Evolutionary conservation across 2,329 filamentous ascomycete species (phyloP).

Genomic region (Fusarium mundagurra): DNA sequence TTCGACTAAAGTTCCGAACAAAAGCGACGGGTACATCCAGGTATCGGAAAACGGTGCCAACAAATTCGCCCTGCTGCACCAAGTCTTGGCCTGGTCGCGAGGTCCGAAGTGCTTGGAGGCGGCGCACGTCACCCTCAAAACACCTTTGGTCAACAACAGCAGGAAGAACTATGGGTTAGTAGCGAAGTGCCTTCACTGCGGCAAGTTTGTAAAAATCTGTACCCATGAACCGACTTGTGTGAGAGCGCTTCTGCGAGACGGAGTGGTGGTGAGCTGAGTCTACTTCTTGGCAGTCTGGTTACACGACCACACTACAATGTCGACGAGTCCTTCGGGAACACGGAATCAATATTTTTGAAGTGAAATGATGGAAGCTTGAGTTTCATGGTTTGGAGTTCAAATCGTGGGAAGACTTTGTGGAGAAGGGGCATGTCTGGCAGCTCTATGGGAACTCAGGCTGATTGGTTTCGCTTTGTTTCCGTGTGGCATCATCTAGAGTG

Average conservation of each 20-base stretch:
- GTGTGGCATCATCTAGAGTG: neutral
- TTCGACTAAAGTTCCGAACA: fast-evolving
- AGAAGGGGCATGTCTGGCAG: neutral
- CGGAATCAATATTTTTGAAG: fast-evolving
- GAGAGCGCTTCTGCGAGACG: neutral
- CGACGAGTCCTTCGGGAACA: too few species aligned
- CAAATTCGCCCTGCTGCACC: neutral
- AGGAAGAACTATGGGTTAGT: neutral
- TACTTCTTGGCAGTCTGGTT: too few species aligned
- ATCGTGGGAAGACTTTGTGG: neutral
- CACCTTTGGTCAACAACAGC: neutral
- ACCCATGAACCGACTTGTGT: neutral
- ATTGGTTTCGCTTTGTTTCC: neutral
- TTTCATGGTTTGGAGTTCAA: fast-evolving
- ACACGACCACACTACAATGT: too few species aligned
- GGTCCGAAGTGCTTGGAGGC: neutral
- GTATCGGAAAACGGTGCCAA: neutral
- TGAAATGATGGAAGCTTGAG: too few species aligned
- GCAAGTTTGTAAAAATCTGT: neutral
- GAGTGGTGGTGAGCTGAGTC: neutral
- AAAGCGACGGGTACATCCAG: fast-evolving
- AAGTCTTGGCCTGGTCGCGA: neutral
- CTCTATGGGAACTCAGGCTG: neutral
- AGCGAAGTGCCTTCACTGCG: neutral
- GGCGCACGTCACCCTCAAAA: fast-evolving